These are phyloP conservation scores for Aspergillus nomiae DNA, from an alignment of 2,329 filamentous ascomycete species.

Conservation along the genomic window DNA sequence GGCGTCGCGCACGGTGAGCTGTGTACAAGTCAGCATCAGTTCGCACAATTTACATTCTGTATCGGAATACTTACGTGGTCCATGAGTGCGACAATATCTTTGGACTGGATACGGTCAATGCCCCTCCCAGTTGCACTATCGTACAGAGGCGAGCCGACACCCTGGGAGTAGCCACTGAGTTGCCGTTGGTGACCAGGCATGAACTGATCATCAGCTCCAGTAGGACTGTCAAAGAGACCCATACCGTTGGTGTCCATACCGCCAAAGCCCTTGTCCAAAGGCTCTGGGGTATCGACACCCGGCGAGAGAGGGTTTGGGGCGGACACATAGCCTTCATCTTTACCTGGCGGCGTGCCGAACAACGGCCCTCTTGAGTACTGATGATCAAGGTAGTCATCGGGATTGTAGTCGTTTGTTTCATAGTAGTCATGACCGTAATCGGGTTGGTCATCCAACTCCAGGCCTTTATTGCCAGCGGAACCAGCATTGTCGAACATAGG, in stretches of 20 bases:
- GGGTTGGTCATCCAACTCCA: conserved; percentile 56
- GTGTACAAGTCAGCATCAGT: conserved; percentile 23
- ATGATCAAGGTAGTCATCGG: conserved; percentile 40
- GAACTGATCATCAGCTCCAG: conserved; percentile 65
- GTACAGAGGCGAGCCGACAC: conserved; percentile 85
- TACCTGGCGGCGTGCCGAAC: conserved; percentile 61
- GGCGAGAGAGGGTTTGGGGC: conserved; percentile 62
- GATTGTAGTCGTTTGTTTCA: conserved; percentile 43
- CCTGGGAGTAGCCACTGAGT: conserved; percentile 87
- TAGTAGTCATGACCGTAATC: conserved; percentile 64
- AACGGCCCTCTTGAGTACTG: conserved; percentile 37
- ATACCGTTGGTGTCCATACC: conserved; percentile 57
- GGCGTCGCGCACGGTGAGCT: conserved; percentile 93
- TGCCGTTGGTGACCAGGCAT: conserved; percentile 63
- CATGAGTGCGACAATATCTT: conserved; percentile 96
- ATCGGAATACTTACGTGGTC: conserved; percentile 69
- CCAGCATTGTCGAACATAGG: conserved; percentile 28
- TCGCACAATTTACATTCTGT: not conserved
- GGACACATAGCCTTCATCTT: conserved; percentile 92
- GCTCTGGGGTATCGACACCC: conserved; percentile 50
- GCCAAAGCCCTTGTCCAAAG: conserved; percentile 50
- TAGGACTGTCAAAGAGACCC: conserved; percentile 52
- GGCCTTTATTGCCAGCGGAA: conserved; percentile 57
- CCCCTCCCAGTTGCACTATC: conserved; percentile 85
- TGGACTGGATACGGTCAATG: conserved; percentile 89